Evolutionary conservation across 345 rosid species (phyloP).

Genomic region (Pugionium cornutum): DNA sequence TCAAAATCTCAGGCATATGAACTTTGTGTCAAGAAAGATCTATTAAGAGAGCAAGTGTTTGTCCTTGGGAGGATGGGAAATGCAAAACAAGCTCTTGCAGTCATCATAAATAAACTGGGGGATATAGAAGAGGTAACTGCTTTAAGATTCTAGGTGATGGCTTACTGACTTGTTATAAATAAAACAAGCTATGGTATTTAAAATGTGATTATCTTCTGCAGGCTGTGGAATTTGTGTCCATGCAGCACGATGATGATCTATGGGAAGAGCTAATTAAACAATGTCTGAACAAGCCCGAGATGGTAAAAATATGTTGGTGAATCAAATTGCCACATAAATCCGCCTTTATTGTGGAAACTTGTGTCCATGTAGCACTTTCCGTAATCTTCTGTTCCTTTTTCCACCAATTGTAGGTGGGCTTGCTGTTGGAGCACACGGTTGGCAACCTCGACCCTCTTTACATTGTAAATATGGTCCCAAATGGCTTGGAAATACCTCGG

Average conservation of each 20-base stretch:
- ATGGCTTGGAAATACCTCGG: slow-evolving; percentile 99
- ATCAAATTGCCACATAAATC: slow-evolving; percentile 3
- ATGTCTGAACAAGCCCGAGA: slow-evolving; percentile 94
- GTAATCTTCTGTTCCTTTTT: slow-evolving; percentile 21
- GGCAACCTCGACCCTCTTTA: slow-evolving; percentile 97
- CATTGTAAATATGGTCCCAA: slow-evolving; percentile 96
- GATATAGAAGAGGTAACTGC: slow-evolving; percentile 89
- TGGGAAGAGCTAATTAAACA: slow-evolving; percentile 99
- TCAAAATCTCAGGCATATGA: slow-evolving; percentile 76
- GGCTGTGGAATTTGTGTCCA: slow-evolving; percentile 97
- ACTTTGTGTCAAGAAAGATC: slow-evolving; percentile 73
- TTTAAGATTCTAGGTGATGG: neutral
- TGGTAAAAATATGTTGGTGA: slow-evolving; percentile 49
- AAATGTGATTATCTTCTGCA: slow-evolving; percentile 43
- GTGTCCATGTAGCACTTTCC: slow-evolving; percentile 11
- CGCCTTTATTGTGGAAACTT: slow-evolving; percentile 1
- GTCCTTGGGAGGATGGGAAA: slow-evolving; percentile 99
- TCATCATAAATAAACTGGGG: slow-evolving; percentile 85
- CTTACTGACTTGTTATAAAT: slow-evolving; percentile 16
- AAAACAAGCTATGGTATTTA: slow-evolving; percentile 15
- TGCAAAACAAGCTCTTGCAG: slow-evolving; percentile 80
- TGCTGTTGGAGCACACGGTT: slow-evolving; percentile 95
- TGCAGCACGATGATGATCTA: slow-evolving; percentile 98
- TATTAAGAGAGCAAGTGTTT: slow-evolving; percentile 92
- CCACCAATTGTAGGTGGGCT: slow-evolving; percentile 73